Conservation (phyloP, 225 moss, liverwort and hornwort species). For the Polytrichum formosum region DNA sequence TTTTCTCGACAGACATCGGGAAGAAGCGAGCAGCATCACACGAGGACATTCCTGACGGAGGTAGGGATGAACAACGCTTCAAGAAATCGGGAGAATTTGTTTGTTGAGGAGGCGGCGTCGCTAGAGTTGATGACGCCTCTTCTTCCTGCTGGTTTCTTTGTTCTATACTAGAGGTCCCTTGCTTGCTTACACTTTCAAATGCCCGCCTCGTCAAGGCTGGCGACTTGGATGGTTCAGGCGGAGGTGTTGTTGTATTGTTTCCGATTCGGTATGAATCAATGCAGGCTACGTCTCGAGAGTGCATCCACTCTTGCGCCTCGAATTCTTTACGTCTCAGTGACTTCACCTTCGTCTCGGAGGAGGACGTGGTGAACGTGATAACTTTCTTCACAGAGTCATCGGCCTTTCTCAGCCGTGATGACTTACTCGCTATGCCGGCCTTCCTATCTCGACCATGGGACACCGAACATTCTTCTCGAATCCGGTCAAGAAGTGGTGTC, state of each 20-base stretch:
- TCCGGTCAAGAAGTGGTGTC: constrained; percentile 29
- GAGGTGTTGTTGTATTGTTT: not conserved
- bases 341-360: constrained; percentile 24
- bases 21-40: too few species aligned
- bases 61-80: too few species aligned
- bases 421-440: constrained; percentile 16
- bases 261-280: not conserved
- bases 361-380: constrained; percentile 27
- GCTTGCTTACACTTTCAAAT: not conserved
- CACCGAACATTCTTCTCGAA: constrained; percentile 18
- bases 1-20: too few species aligned
- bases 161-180: not conserved
- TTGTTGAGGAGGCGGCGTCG: too few species aligned
- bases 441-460: constrained; percentile 25
- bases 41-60: too few species aligned
- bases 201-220: not conserved
- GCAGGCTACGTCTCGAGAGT: not conserved
- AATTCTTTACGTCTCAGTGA: constrained; percentile 25
- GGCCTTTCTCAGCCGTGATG: constrained; percentile 32
- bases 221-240: not conserved
- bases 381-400: constrained; percentile 30
- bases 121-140: not conserved
- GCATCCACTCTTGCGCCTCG: constrained; percentile 10
- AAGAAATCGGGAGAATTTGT: too few species aligned
- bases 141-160: not conserved